phyloP scores from a whole-genome alignment of 345 rosid genomes.

The Raphanus raphanistrum region DNA sequence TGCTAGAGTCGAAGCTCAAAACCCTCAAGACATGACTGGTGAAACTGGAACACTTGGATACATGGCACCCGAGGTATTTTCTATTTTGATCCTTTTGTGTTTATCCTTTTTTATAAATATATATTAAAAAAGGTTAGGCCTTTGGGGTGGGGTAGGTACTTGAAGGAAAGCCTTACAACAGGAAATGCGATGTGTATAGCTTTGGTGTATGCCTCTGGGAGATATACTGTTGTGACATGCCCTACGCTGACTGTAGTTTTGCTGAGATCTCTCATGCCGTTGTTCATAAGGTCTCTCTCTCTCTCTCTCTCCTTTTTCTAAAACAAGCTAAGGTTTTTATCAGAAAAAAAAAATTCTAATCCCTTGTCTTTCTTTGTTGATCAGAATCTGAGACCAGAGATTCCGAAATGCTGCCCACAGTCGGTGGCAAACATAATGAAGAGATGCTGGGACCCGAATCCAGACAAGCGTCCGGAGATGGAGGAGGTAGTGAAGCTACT shows the following conservation, averaged over 20 bases:
- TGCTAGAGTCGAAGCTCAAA: constrained; percentile 88
- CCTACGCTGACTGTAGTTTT: constrained; percentile 67
- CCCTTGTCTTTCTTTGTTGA: not conserved
- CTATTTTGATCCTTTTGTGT: not conserved
- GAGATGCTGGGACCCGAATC: constrained; percentile 78
- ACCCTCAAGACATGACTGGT: constrained; percentile 80
- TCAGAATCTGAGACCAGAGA: constrained; percentile 73
- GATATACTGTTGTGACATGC: constrained; percentile 87
- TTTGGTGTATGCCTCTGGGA: constrained; percentile 90
- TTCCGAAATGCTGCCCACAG: constrained; percentile 78
- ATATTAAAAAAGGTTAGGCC: not conserved
- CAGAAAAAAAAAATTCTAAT: constrained; percentile 1
- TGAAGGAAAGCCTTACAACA: constrained; percentile 79
- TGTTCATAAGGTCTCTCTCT: constrained; percentile 57
- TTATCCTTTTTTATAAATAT: not conserved
- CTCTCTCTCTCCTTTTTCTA: not conserved
- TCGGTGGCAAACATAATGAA: constrained; percentile 65
- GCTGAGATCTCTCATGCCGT: constrained; percentile 78
- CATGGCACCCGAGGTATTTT: constrained; percentile 83
- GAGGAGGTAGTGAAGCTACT: constrained; percentile 68
- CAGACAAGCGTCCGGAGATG: constrained; percentile 77
- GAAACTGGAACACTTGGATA: constrained; percentile 88
- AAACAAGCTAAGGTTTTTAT: not conserved
- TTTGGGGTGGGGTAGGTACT: constrained; percentile 51
- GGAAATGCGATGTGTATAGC: constrained; percentile 85